These are phyloP conservation scores for Silene latifolia DNA, from an alignment of 148 eudicot genomes.

Conservation along the genomic window DNA sequence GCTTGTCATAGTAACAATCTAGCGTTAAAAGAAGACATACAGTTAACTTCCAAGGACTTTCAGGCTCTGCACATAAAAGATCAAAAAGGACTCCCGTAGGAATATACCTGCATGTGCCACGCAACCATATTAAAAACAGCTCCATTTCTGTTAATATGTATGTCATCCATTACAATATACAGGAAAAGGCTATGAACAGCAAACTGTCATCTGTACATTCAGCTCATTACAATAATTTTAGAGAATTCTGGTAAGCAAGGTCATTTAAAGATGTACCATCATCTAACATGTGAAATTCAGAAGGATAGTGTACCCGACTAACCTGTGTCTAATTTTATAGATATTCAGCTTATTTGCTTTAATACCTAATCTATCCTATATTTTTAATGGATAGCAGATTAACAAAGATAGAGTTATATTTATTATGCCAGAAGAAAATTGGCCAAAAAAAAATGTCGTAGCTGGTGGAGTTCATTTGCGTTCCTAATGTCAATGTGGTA, in stretches of 20 bases:
- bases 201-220: neutral
- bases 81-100: conserved; percentile 97
- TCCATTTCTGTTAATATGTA: neutral
- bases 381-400: neutral
- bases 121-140: conserved; percentile 6
- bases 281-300: no score
- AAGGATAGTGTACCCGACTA: no score
- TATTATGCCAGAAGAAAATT: neutral
- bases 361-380: neutral
- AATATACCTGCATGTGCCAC: conserved; percentile 63
- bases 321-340: neutral
- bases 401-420: neutral
- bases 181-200: neutral
- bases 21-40: conserved; percentile 35
- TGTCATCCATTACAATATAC: neutral
- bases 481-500: neutral
- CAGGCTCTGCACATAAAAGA: conserved; percentile 92
- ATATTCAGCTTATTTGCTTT: neutral
- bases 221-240: neutral
- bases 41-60: conserved; percentile 92
- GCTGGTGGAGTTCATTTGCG: neutral
- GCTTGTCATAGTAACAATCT: conserved; percentile 3
- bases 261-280: no score
- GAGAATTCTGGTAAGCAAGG: no score
- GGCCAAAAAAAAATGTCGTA: neutral